Base-by-base conservation (phyloP, 257 asterid species). In the Solanum gandarillasii region DNA sequence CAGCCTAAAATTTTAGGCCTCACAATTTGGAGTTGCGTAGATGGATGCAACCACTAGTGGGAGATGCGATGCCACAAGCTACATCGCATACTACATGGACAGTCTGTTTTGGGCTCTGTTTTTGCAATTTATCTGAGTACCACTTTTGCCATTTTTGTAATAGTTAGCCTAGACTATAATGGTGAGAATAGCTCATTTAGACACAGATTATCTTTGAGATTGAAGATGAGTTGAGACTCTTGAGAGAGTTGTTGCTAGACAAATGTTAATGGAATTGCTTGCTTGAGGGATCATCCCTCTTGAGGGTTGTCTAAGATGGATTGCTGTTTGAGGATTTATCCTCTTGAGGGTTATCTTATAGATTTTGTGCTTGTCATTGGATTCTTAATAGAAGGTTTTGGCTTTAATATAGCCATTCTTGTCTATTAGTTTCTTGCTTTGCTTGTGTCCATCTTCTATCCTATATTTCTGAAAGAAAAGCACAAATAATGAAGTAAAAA, bases 401-500 rank as follows among this genome's bases (percentile, higher is more conserved):
- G 72, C 72, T 65, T 65, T 65, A 65, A 65, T n/a, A 65, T 65
- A 10, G 32, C 16, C 72, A 65, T 65, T 23, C 16, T 65, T 65
- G 72, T 65, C 32, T n/a, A n/a, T 65, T 65, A 65, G 32, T 62
- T 62, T 62, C 71, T 62, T n/a, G 32, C 71, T 62, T 62, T 62
- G 32, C 71, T n/a, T 62, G 71, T 62, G 71, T 62, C 71, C 71
- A 62, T 65, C 18, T n/a, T 65, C 2, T 11, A 65, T 65, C 32
- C 13, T 60, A 21, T 23, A 60, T 60, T 55, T 18, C n/a, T 55
- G 12, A 20, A 48, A 20, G 14, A 72, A 14, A 83, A 62, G 39
- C 13, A 87, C 82, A 83, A 48, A 48, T 74, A 60, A 48, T 31
- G 36, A 87, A 31, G 31, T 46, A 10, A 58, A 87, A 70, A 95